These are phyloP conservation scores for Trifolium fragiferum DNA, from an alignment of 306 rosid species.

Conservation along the genomic window DNA sequence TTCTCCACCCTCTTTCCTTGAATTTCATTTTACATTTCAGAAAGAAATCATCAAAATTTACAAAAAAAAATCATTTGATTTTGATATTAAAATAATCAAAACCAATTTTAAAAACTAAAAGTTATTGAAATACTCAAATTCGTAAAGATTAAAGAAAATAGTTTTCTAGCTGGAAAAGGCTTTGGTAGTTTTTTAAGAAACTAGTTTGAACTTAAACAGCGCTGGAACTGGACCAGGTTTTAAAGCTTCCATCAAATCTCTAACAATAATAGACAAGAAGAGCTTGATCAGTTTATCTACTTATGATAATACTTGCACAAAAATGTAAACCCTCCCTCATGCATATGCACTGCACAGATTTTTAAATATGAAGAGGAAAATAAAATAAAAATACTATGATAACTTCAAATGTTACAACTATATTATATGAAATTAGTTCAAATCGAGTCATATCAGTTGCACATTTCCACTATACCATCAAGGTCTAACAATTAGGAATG, in stretches of 20 bases:
- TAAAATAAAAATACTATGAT: not conserved
- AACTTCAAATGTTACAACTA: slow-evolving; percentile 13
- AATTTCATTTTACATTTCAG: too few relatives aligned
- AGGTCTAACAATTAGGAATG: slow-evolving; percentile 23
- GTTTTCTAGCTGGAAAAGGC: not conserved
- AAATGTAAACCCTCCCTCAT: not conserved
- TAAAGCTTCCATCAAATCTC: slow-evolving; percentile 16
- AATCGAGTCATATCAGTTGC: slow-evolving; percentile 16
- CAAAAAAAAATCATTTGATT: not conserved
- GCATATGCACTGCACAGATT: not conserved
- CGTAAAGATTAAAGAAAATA: not conserved
- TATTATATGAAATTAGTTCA: not conserved
- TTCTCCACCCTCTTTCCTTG: too few relatives aligned
- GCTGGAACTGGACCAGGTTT: not conserved
- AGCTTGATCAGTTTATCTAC: slow-evolving; percentile 3
- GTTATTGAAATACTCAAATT: not conserved
- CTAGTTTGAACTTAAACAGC: not conserved
- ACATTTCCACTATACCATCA: slow-evolving; percentile 22
- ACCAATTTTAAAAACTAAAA: not conserved
- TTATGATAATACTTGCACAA: slow-evolving; percentile 2
- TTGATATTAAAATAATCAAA: not conserved
- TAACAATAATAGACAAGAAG: slow-evolving; percentile 1
- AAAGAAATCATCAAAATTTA: too few relatives aligned
- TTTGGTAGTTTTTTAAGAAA: not conserved
- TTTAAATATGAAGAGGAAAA: slow-evolving; percentile 14